Percentiles rank a stretch among this genome's conserved stretches.
Conservation (phyloP, 805 yeast species). For the Cyberlindnera amylophila region DNA sequence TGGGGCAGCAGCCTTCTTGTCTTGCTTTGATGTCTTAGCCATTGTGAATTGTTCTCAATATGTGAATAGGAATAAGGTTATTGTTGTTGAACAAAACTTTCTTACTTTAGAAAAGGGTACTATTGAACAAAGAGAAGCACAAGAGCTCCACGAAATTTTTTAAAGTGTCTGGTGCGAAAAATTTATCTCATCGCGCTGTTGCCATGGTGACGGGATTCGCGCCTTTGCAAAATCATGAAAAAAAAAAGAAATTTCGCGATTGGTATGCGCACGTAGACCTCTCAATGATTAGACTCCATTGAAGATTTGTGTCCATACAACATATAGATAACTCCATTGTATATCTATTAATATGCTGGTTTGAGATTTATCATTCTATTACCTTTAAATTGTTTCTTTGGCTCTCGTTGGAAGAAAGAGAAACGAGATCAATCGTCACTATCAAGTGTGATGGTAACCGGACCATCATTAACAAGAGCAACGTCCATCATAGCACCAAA, state of each 20-base stretch:
- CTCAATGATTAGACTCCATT: no score
- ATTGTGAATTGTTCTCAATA: constrained; percentile 10
- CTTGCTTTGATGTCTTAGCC: constrained; percentile 24
- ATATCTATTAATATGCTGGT: no score
- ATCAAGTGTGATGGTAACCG: constrained; percentile 83
- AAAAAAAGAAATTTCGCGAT: constrained; percentile 3
- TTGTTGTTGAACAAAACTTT: background rate
- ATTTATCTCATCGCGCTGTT: constrained; percentile 22
- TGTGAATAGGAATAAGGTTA: background rate
- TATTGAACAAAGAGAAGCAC: no score
- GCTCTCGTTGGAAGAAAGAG: no score
- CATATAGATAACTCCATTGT: no score
- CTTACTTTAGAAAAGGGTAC: background rate
- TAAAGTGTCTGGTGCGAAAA: constrained; percentile 10
- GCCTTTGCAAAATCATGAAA: background rate
- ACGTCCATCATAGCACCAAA: constrained; percentile 99
- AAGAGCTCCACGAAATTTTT: constrained; percentile 10
- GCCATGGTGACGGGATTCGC: constrained; percentile 9
- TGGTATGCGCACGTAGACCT: background rate
- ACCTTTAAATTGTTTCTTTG: background rate
- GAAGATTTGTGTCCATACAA: background rate
- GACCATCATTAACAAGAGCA: constrained; percentile 83
- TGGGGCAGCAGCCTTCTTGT: constrained; percentile 19
- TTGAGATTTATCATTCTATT: background rate
- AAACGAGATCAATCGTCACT: constrained; percentile 36